Evolutionary conservation across 306 rosid genomes (phyloP).

Genomic region (Psophocarpus tetragonolobus): DNA sequence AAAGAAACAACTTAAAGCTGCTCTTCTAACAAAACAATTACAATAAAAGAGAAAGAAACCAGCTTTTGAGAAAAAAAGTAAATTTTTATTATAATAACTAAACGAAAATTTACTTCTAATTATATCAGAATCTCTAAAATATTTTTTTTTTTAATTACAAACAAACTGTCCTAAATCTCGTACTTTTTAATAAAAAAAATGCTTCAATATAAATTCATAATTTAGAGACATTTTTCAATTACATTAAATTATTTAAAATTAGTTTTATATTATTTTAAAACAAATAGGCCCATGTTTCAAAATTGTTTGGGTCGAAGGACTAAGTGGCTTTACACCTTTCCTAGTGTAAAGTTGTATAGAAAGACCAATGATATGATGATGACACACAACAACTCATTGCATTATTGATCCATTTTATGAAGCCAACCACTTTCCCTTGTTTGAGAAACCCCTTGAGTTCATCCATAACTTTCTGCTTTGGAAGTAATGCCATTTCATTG

Average conservation of each 20-base stretch:
- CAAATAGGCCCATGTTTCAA: neutral
- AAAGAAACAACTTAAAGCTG: no score
- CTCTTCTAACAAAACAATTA: no score
- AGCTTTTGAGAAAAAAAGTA: no score
- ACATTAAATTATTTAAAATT: neutral
- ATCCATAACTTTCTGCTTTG: neutral
- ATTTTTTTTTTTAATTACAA: no score
- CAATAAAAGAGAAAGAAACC: no score
- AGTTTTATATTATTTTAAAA: neutral
- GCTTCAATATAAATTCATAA: neutral
- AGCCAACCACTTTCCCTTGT: neutral
- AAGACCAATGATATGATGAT: neutral
- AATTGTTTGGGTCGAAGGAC: neutral
- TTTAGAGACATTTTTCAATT: neutral
- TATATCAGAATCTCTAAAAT: no score
- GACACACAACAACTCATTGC: constrained; percentile 1
- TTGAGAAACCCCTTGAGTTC: neutral
- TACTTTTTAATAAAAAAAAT: neutral
- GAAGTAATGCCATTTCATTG: neutral
- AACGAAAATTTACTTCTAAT: no score
- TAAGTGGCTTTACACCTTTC: neutral
- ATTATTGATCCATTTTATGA: neutral
- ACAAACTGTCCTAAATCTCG: no score
- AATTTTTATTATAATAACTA: no score
- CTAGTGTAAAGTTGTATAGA: neutral